A percentile compares a stretch with the other conserved stretches of the same genome.
Evolutionary conservation across 139 green algal genomes (phyloP).

Genomic region (Chlamydomonas sphaeroides): DNA sequence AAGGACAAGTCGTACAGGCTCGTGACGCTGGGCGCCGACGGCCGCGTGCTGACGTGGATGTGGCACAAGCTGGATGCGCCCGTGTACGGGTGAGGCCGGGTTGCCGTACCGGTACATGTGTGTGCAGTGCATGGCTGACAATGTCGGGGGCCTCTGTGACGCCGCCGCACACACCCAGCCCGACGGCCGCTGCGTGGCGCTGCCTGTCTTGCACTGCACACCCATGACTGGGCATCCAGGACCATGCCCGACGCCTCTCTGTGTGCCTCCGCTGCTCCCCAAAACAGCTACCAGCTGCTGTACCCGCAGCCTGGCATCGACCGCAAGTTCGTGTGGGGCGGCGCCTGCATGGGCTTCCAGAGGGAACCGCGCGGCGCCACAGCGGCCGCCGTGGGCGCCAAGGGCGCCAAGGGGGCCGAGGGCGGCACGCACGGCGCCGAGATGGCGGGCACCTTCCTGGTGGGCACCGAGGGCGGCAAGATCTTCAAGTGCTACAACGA

Average conservation of each 20-base stretch:
- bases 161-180: background rate
- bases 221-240: too few species aligned
- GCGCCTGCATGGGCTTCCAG: conserved; percentile 65
- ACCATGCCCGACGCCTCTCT: too few species aligned
- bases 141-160: background rate
- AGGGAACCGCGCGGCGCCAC: background rate
- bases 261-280: too few species aligned
- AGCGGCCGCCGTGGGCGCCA: background rate
- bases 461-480: conserved; percentile 68
- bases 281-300: conserved; percentile 72
- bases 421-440: background rate
- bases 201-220: too few species aligned
- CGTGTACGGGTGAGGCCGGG: conserved; percentile 58
- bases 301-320: conserved; percentile 52
- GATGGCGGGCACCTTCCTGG: conserved; percentile 32
- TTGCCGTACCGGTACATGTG: too few species aligned
- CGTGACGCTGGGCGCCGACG: conserved; percentile 70
- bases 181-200: too few species aligned
- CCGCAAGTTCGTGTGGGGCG: conserved; percentile 60
- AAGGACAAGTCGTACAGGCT: conserved; percentile 68
- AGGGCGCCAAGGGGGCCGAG: background rate
- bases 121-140: background rate
- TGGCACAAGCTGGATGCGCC: conserved; percentile 65
- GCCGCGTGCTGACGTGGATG: conserved; percentile 71
- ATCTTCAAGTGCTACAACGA: conserved; percentile 65